A percentile compares a stretch with the other conserved stretches of the same genome.
These are phyloP conservation scores for Saccharomycopsis amapae DNA, from an alignment of 805 yeast genomes.

Conservation along the genomic window DNA sequence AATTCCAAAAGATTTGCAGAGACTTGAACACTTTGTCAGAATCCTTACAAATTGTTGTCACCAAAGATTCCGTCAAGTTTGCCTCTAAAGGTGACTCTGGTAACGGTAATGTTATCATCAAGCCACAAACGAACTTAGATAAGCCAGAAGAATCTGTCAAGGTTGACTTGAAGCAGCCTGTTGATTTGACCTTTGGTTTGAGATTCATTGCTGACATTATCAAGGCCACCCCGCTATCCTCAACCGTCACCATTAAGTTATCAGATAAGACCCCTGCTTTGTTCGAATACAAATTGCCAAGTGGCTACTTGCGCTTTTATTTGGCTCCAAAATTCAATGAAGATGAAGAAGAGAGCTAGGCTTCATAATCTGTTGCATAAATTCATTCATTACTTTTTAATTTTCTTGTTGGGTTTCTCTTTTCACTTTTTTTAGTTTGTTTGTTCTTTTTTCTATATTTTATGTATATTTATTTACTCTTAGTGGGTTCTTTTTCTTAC, in stretches of 20 bases:
- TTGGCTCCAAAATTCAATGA: constrained; percentile 97
- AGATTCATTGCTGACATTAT: constrained; percentile 87
- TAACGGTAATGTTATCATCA: constrained; percentile 75
- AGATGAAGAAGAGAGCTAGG: constrained; percentile 36
- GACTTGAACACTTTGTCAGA: constrained; percentile 85
- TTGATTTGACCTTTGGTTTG: constrained; percentile 82
- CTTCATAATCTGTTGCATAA: neutral
- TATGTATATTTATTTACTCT: neutral
- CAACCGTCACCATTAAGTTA: constrained; percentile 73
- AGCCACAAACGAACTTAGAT: constrained; percentile 78
- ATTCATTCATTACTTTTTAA: neutral
- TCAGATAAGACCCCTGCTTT: constrained; percentile 90
- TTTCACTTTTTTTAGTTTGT: neutral
- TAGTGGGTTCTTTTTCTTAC: too few species aligned
- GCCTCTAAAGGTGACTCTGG: constrained; percentile 89
- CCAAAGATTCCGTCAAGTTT: constrained; percentile 89
- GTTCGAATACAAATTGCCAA: constrained; percentile 84
- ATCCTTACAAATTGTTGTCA: constrained; percentile 75
- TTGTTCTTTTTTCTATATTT: neutral
- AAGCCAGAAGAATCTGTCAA: constrained; percentile 66
- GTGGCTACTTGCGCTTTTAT: constrained; percentile 92
- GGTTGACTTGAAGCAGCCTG: constrained; percentile 79
- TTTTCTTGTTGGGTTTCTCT: neutral
- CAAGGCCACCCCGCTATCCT: constrained; percentile 77
- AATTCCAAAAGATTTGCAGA: constrained; percentile 82